Evolutionary conservation across 225 moss, liverwort and hornwort genomes (phyloP), one percentile per base, ranked within the genome.

Genomic region (Pseudoscleropodium purum): DNA sequence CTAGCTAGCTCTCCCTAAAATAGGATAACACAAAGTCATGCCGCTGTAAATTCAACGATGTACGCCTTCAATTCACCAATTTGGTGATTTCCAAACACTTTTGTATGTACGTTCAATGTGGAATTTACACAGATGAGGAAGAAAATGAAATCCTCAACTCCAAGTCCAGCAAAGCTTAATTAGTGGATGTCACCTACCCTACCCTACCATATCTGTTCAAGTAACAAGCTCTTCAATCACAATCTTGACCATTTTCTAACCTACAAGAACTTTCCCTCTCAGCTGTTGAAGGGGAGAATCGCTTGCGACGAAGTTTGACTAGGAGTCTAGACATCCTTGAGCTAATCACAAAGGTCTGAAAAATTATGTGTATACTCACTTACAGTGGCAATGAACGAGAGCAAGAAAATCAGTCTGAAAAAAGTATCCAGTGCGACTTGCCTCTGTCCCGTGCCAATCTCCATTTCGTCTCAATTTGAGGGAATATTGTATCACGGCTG

Each of bases 51-150:
- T 15, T 25, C 80, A 84, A 66, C 57, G 59, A 19, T 19, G 70
- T n/a, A 62, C 82, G 85, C 62, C 63, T 77, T 91, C 69, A 63
- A 89, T 89, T 59, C 91, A 92, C 92, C 91, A 92, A 92, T 91
- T 85, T 70, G 84, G 91, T 89, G 92, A 91, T 81, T 69, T 81
- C 67, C 84, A 87, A 89, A 81, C 89, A 81, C 87, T 89, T 62
- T 89, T 82, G 79, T 92, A 92, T 92, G 85, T 91, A 92, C 89
- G 74, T 87, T 85, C 74, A 89, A 89, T 88, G 90, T 86, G 86
- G 72, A 86, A 90, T 83, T 92, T 92, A 92, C 90, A 90, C 59
- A 39, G 75, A 72, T 67, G 90, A 88, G 86, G 84, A 92, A 34
- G 56, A 13, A 45, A 83, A 63, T 77, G 78, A 86, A 88, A 83